phyloP scores from a whole-genome alignment of 1,284 basidiomycete genomes.

The Mycena citricolor region DNA sequence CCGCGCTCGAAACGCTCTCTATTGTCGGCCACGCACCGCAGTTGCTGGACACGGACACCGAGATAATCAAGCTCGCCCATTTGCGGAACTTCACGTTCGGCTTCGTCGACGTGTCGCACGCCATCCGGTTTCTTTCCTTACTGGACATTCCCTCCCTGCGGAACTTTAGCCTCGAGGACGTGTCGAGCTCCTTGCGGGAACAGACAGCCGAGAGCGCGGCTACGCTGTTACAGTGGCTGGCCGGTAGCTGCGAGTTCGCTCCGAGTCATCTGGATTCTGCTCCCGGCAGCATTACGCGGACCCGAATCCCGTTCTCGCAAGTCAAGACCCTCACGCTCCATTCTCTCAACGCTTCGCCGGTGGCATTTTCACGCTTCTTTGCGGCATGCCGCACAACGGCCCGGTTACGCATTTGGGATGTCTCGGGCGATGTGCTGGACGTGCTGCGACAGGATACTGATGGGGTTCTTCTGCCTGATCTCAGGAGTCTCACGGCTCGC shows the following conservation, averaged over 20 bases:
- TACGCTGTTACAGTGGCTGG: constrained; percentile 33
- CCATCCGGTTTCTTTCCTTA: constrained; percentile 41
- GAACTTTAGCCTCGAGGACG: constrained; percentile 44
- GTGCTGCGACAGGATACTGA: constrained; percentile 8
- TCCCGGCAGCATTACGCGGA: constrained; percentile 3
- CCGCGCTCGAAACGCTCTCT: constrained; percentile 39
- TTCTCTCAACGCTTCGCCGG: constrained; percentile 22
- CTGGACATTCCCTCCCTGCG: constrained; percentile 42
- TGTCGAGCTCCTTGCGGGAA: constrained; percentile 37
- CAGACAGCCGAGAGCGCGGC: constrained; percentile 32
- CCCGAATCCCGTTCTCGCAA: constrained; percentile 24
- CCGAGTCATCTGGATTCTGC: constrained; percentile 2
- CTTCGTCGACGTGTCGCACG: constrained; percentile 45
- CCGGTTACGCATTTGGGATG: constrained; percentile 25
- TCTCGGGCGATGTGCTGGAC: constrained; percentile 19
- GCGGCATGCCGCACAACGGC: constrained; percentile 23
- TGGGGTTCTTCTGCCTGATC: background rate
- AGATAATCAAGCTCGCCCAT: constrained; percentile 31
- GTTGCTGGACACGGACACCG: constrained; percentile 19
- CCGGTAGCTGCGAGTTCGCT: constrained; percentile 4
- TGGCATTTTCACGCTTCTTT: constrained; percentile 26
- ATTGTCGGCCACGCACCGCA: constrained; percentile 52
- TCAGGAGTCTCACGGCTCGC: constrained; percentile 8
- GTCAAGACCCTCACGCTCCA: constrained; percentile 29
- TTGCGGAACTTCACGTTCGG: constrained; percentile 44